Base-by-base conservation (phyloP, 306 rosid genomes). In the Begonia loranthoides region DNA sequence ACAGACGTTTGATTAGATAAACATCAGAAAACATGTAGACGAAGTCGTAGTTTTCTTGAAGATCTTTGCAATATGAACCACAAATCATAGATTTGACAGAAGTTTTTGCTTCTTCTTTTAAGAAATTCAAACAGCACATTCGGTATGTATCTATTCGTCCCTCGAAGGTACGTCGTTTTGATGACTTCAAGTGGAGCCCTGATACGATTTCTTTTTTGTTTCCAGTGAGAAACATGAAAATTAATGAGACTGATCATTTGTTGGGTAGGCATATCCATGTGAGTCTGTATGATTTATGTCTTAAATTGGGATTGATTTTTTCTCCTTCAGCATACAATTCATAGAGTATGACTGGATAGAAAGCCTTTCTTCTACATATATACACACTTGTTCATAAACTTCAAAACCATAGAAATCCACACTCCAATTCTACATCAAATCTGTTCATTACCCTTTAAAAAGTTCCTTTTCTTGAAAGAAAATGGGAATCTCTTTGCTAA, bases 401-500 rank as follows among this genome's bases (percentile, higher is more conserved):
- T 43, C 46, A 10, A 5, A 64, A 34, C 55, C 41, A 34, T 10
- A 53, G 49, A 13, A 34, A 17, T 12, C 24, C 2, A 17, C 15
- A 36, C 38, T 10, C 13, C 43, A 39, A 15, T 15, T 1, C 11
- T 15, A 44, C 9, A 6, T 11, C 6, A 13, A 15, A 15, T 50
- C 11, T 24, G 34, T 24, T 24, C 34, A 24, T 1, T 24, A 24
- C 34, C 34, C 34, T 24, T 24, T 24, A 6, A 0, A 24, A 24
- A 24, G 34, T 24, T 24, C 15, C 10, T 9, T 22, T 10, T 15
- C 41, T 10, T 13, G 38, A 1, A 45, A 1, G 59, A 34, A 11
- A 4, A 70, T 70, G 67, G 76, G 64, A 15, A 48, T 64, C 19
- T 51, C 21, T 45, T 44, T 70, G 49, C 66, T 33, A 2, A 46